phyloP scores from a whole-genome alignment of 2,329 filamentous ascomycete species.

The Exophiala spinifera region DNA sequence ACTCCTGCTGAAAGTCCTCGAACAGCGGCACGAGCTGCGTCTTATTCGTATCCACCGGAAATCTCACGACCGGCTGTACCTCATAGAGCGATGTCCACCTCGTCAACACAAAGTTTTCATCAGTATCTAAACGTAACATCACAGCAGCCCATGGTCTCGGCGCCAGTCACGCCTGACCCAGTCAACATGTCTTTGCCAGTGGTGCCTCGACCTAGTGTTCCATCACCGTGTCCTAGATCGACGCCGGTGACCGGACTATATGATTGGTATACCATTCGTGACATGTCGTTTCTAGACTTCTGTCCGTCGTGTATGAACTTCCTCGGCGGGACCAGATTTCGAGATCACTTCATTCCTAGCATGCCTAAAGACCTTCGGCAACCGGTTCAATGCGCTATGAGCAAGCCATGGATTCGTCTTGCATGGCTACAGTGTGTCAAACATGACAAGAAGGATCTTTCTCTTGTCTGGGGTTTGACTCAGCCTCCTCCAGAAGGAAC shows the following conservation, averaged over 20 bases:
- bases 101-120: conserved; percentile 5
- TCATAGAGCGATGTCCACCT: conserved; percentile 16
- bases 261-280: conserved; percentile 78
- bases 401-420: conserved; percentile 76
- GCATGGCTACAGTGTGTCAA: conserved; percentile 79
- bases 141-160: conserved; percentile 7
- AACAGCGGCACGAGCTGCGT: conserved; percentile 14
- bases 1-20: conserved; percentile 13
- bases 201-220: conserved; percentile 3
- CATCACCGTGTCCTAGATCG: conserved; percentile 69
- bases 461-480: conserved; percentile 63
- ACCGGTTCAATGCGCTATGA: conserved; percentile 73
- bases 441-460: conserved; percentile 62
- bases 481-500: conserved; percentile 59
- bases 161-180: conserved; percentile 13
- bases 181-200: background rate
- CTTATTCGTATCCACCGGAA: conserved; percentile 22
- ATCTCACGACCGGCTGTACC: conserved; percentile 11
- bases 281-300: conserved; percentile 69
- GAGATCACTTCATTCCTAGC: conserved; percentile 62
- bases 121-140: conserved; percentile 6
- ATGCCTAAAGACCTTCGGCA: conserved; percentile 56
- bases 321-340: conserved; percentile 69
- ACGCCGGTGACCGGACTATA: conserved; percentile 60
- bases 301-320: conserved; percentile 75